These are phyloP conservation scores for Alliaria petiolata DNA, from an alignment of 345 rosid species.

Conservation along the genomic window DNA sequence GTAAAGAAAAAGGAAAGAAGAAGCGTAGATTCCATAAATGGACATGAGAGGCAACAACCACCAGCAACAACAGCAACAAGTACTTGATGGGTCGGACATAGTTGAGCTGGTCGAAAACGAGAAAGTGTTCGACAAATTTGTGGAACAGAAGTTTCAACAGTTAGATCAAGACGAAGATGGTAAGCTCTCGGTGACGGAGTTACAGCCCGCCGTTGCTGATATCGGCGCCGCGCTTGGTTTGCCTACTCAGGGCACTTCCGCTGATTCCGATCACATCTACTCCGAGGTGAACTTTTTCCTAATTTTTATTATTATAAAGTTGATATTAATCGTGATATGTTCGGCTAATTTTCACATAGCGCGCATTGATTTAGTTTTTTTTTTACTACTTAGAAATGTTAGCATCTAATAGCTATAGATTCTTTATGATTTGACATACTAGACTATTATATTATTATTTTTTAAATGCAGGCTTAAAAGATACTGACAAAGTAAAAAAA, in stretches of 20 bases:
- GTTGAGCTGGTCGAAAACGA: slow-evolving; percentile 85
- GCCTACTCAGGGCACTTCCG: slow-evolving; percentile 75
- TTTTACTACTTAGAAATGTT: not conserved
- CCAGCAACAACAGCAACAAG: slow-evolving; percentile 38
- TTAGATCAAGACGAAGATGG: slow-evolving; percentile 81
- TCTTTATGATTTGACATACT: not conserved
- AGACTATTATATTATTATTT: not conserved
- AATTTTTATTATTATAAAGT: not conserved
- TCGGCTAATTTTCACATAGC: not conserved
- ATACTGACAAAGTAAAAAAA: not conserved
- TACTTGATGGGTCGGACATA: slow-evolving; percentile 85
- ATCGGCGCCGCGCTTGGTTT: slow-evolving; percentile 92
- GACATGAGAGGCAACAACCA: slow-evolving; percentile 29
- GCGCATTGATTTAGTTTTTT: not conserved
- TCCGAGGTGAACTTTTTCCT: slow-evolving; percentile 48
- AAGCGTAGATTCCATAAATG: slow-evolving; percentile 34
- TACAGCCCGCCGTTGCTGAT: slow-evolving; percentile 92
- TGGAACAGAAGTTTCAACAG: slow-evolving; percentile 77
- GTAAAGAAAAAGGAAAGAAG: not conserved
- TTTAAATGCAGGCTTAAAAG: not conserved
- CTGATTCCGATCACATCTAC: slow-evolving; percentile 81
- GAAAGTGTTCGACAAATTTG: slow-evolving; percentile 66
- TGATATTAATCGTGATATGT: not conserved
- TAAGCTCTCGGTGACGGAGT: slow-evolving; percentile 74
- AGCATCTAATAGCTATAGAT: not conserved